A percentile compares a stretch with the other conserved stretches of the same genome.
These are phyloP conservation scores for Plectosphaerella cucumerina DNA, from an alignment of 2,329 filamentous ascomycete genomes.

Conservation along the genomic window DNA sequence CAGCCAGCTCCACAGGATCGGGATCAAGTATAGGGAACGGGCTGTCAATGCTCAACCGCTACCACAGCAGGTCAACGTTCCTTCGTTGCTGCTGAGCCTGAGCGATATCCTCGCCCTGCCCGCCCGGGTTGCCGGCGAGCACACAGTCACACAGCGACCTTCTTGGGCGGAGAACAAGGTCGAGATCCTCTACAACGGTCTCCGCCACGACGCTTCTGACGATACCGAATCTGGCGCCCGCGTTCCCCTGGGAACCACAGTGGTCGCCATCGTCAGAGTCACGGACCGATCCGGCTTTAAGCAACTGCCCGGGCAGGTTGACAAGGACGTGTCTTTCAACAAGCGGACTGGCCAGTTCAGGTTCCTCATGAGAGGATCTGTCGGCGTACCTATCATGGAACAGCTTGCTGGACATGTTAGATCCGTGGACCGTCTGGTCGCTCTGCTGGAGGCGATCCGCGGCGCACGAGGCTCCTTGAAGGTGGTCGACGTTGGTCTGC, in stretches of 20 bases:
- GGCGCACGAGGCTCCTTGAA: slow-evolving; percentile 49
- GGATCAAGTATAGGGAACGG: slow-evolving; percentile 33
- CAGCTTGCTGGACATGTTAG: slow-evolving; percentile 57
- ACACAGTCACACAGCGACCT: slow-evolving; percentile 11
- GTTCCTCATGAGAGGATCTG: slow-evolving; percentile 53
- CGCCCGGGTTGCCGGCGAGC: neutral
- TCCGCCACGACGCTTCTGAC: neutral
- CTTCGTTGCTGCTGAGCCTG: slow-evolving; percentile 44
- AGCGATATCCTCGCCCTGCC: slow-evolving; percentile 31
- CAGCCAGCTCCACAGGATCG: slow-evolving; percentile 40
- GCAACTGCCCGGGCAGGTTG: slow-evolving; percentile 50
- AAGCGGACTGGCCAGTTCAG: slow-evolving; percentile 56
- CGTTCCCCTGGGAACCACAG: slow-evolving; percentile 4
- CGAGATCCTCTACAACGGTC: slow-evolving; percentile 50
- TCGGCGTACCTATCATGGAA: slow-evolving; percentile 56
- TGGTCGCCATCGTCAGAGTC: slow-evolving; percentile 51
- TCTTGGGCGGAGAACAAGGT: slow-evolving; percentile 58
- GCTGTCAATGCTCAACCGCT: slow-evolving; percentile 31
- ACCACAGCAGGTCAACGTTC: slow-evolving; percentile 39
- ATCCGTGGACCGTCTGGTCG: slow-evolving; percentile 66
- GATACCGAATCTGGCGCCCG: slow-evolving; percentile 2
- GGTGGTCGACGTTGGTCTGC: slow-evolving; percentile 56
- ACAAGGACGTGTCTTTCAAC: slow-evolving; percentile 60
- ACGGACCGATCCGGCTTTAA: slow-evolving; percentile 49
- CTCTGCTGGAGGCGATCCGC: slow-evolving; percentile 63